A percentile compares a stretch with the other conserved stretches of the same genome.
These are phyloP conservation scores for Oldenlandia corymbosa DNA, from an alignment of 257 asterid genomes.

Conservation along the genomic window DNA sequence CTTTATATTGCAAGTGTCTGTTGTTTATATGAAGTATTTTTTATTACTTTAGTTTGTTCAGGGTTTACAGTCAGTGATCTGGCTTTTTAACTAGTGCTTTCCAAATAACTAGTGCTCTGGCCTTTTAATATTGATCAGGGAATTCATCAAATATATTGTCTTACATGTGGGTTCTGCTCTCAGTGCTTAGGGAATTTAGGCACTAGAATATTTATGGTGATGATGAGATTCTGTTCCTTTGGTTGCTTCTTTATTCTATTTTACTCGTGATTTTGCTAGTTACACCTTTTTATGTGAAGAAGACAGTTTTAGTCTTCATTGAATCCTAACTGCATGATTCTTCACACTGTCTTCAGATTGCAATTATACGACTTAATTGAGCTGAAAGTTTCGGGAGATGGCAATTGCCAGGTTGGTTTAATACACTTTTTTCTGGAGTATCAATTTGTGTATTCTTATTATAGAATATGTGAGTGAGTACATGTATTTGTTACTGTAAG, in stretches of 20 bases:
- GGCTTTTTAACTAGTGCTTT: no score
- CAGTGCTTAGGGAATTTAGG: background rate
- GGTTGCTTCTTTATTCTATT: background rate
- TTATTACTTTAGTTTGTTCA: background rate
- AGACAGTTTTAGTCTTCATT: background rate
- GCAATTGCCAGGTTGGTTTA: constrained; percentile 82
- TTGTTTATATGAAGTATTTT: constrained; percentile 1
- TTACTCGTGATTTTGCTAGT: background rate
- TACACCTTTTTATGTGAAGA: background rate
- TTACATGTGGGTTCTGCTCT: no score
- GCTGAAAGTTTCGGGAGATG: constrained; percentile 81
- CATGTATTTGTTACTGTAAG: background rate
- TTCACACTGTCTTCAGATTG: constrained; percentile 40
- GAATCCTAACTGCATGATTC: background rate
- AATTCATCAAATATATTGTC: no score
- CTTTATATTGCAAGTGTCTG: background rate
- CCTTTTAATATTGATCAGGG: no score
- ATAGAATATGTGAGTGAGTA: background rate
- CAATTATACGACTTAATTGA: constrained; percentile 69
- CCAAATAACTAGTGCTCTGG: no score
- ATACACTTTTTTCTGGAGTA: background rate
- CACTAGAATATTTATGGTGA: background rate
- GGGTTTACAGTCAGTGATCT: no score
- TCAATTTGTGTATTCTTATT: background rate
- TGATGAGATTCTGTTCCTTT: background rate